Base-by-base conservation (phyloP, 2,329 filamentous ascomycete genomes). In the Amauroascus niger region DNA sequence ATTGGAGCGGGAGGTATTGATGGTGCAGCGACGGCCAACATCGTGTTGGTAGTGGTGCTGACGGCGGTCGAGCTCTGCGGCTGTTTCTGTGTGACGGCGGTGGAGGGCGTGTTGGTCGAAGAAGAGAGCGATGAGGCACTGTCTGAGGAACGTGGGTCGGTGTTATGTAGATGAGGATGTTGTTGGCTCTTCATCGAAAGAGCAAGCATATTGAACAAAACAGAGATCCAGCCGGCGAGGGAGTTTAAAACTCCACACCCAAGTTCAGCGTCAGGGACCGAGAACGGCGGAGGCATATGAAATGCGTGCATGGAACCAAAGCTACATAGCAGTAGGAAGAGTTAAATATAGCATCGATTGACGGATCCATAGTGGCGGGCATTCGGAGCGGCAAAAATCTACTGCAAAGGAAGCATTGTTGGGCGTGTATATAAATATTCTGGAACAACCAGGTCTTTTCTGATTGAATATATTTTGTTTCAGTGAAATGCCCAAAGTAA, bases 1-100 rank as follows among this genome's bases (percentile, higher is more conserved):
- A 56, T 52, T 18, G 58, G 44, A 43, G 61, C 51, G 16, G 53
- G 37, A 46, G 55, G 49, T 49, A 58, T 55, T 33, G 55, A 43
- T 39, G 55, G 56, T 18, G 48, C 11, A 43, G 57, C 45, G 18
- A 54, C 52, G 22, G 41, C 51, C 20, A 56, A 50, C 54, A 59
- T 55, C 18, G 37, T 57, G 37, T 9, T 30, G 35, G 30, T 26
- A 16, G 35, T 44, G 26, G 4, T 30, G 26, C 9, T 30, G 26
- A 30, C 26, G 26, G 9, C 9, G 2, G 52, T 35, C 14, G 51
- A 54, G 47, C 33, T 54, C 35, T 57, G 51, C 44, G 37, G 47
- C 18, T 35, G 51, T 44, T 48, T 48, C 24, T 47, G 51, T 49
- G 51, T 26, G 33, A 53, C 51, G 16, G 52, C 44, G 32, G 33